Conservation (phyloP, 805 yeast genomes). For the Myxozyma geophila region DNA sequence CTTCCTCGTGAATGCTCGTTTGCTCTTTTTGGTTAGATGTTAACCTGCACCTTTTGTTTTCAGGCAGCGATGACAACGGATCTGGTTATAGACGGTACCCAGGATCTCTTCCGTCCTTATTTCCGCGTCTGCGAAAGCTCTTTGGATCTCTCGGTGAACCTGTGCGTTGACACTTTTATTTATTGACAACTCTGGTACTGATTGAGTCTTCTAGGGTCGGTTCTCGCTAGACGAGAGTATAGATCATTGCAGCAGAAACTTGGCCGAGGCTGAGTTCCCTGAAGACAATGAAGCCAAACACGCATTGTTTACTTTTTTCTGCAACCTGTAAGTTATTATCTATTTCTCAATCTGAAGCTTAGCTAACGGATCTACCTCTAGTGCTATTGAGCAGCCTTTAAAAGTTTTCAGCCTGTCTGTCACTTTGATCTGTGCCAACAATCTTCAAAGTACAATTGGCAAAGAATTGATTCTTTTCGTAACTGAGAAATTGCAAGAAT, state of each 20-base stretch:
- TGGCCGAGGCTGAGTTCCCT: conserved; percentile 6
- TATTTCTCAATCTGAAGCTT: background rate
- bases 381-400: conserved; percentile 81
- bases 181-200: background rate
- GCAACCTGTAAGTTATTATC: conserved; percentile 21
- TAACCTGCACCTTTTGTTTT: background rate
- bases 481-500: conserved; percentile 63
- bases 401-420: conserved; percentile 75
- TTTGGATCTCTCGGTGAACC: conserved; percentile 30
- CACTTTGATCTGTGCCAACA: conserved; percentile 67
- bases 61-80: conserved; percentile 18
- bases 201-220: conserved; percentile 11
- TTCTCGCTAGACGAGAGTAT: conserved; percentile 17
- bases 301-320: conserved; percentile 7
- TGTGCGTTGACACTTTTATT: conserved; percentile 10
- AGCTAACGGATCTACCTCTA: background rate
- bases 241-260: conserved; percentile 11
- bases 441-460: conserved; percentile 67
- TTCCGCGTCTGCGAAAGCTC: conserved; percentile 25
- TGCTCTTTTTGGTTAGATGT: too few relatives aligned
- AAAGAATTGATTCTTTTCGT: conserved; percentile 69
- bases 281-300: conserved; percentile 17
- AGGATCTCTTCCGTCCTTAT: conserved; percentile 5
- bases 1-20: too few relatives aligned
- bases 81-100: conserved; percentile 18